A percentile compares a stretch with the other conserved stretches of the same genome.
Evolutionary conservation across 495 filamentous ascomycete genomes (phyloP).

Genomic region (Xylaria flabelliformis): DNA sequence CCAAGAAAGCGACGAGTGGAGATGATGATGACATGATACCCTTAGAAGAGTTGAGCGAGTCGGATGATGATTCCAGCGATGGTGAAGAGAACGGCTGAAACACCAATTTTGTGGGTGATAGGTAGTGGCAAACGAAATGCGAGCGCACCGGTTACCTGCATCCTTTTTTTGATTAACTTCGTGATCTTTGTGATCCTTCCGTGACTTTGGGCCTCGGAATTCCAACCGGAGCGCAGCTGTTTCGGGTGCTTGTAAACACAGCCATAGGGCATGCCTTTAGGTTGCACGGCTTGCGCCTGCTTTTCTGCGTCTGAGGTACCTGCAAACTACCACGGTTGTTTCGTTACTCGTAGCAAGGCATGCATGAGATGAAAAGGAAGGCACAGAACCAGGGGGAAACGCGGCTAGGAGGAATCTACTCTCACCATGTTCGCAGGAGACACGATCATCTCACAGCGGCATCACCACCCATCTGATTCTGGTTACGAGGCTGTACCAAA

Average conservation of each 20-base stretch:
- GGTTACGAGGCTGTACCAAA: slow-evolving; percentile 13
- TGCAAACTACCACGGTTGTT: not conserved
- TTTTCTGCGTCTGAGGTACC: not conserved
- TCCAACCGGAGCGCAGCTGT: not conserved
- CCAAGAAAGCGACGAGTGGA: slow-evolving; percentile 43
- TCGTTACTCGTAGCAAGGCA: not conserved
- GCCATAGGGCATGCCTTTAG: not conserved
- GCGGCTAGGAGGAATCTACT: not conserved
- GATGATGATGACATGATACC: slow-evolving; percentile 59
- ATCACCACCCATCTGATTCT: slow-evolving; percentile 8
- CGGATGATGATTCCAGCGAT: slow-evolving; percentile 48
- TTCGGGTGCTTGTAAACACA: no score
- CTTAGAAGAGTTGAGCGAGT: slow-evolving; percentile 58
- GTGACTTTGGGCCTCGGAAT: not conserved
- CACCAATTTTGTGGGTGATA: slow-evolving; percentile 15
- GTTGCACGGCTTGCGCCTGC: not conserved
- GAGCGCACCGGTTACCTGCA: slow-evolving; percentile 19
- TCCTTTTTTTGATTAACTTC: not conserved
- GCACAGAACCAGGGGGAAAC: not conserved
- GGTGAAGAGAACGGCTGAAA: slow-evolving; percentile 42
- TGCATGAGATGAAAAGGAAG: not conserved
- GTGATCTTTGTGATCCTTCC: not conserved
- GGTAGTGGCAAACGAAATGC: slow-evolving; percentile 21
- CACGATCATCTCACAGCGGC: not conserved
- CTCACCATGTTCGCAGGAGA: not conserved